Base-by-base conservation (phyloP, 129 eudicot genomes). In the Dittrichia graveolens region DNA sequence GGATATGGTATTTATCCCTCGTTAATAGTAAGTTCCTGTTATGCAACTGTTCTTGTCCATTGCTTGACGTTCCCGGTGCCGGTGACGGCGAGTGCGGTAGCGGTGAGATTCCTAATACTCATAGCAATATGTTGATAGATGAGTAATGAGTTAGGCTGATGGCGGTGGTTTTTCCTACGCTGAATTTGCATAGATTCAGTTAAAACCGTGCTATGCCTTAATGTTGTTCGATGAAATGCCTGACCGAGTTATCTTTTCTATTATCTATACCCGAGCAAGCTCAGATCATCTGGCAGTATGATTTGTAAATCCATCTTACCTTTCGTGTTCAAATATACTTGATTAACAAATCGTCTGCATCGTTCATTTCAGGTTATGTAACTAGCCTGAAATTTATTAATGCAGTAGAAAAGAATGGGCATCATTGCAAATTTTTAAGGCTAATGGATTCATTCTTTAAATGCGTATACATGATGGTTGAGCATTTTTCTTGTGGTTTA, bases 161-260 rank as follows among this genome's bases (percentile, higher is more conserved):
- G 47, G 6, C 50, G 48, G 37, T 50, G 46, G 42, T 40, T 65
- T 46, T 45, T 12, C 41, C 45, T 18, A n/a, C 45, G 41, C 14
- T 8, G 14, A 37, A 38, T 56, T 9, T 52, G 39, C 15, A 7
- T 43, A 64, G 53, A 70, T 70, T 71, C 43, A 54, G 54, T 71
- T 24, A 0, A 42, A 56, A 41, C 9, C 12, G 55, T 41, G 55
- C 16, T 49, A 50, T 15, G 72, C 55, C 56, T 75, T 50, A 6
- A 34, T 8, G 54, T 46, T 52, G 79, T 63, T 74, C 64, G 78
- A 74, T 19, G 54, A 47, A 74, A 38, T 74, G 64, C 43, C 43
- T 74, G 38, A 52, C 55, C n/a, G 62, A 62, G 13, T 42, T 38
- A 10, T 68, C 47, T 49, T 13, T 68, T 68, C 37, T 49, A 5